These are phyloP conservation scores for Colletotrichum paranaense DNA, from an alignment of 2,329 filamentous ascomycete genomes.

Conservation along the genomic window DNA sequence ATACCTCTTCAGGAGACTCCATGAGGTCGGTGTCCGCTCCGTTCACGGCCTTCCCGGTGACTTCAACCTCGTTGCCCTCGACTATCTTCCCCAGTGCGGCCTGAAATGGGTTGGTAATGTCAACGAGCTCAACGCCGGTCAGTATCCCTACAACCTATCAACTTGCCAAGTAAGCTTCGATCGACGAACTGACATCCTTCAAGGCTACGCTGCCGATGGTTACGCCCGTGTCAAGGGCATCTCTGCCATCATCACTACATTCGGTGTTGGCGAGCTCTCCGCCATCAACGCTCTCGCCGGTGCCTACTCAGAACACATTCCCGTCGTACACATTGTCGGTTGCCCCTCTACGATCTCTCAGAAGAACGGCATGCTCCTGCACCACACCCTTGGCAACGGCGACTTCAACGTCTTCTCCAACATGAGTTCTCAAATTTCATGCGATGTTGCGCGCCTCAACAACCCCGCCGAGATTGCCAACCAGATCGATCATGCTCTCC, in stretches of 20 bases:
- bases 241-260: conserved; percentile 78
- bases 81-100: conserved; percentile 69
- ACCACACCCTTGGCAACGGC: conserved; percentile 80
- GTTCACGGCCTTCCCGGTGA: conserved; percentile 79
- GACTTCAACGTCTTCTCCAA: conserved; percentile 86
- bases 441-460: conserved; percentile 76
- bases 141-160: conserved; percentile 41
- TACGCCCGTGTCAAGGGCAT: conserved; percentile 81
- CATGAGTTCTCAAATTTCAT: conserved; percentile 80
- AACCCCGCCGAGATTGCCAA: conserved; percentile 76
- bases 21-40: conserved; percentile 72
- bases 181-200: neutral
- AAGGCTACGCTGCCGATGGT: conserved; percentile 83
- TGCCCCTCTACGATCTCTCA: conserved; percentile 62
- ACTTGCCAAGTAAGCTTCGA: neutral
- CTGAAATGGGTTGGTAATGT: conserved; percentile 76
- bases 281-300: conserved; percentile 80
- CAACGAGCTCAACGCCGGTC: conserved; percentile 79
- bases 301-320: conserved; percentile 78
- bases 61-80: conserved; percentile 77
- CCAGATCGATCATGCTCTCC: conserved; percentile 82
- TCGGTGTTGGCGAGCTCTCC: conserved; percentile 80
- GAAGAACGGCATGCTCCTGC: conserved; percentile 61
- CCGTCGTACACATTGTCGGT: conserved; percentile 76
- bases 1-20: conserved; percentile 74